Evolutionary conservation across 1,139 yeast genomes (phyloP).

Genomic region (Candida sanyaensis): DNA sequence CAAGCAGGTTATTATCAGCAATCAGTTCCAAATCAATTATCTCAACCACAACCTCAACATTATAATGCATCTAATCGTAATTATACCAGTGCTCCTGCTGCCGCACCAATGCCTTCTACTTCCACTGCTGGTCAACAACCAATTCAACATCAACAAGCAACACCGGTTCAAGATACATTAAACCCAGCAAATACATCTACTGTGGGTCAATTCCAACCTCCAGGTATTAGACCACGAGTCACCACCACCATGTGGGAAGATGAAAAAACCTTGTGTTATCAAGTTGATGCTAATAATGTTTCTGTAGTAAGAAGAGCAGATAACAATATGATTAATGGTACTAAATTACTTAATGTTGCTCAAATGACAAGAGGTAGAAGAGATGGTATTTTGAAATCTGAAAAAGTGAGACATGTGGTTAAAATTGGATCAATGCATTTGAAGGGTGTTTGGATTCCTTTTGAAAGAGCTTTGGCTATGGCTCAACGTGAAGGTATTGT

Average conservation of each 20-base stretch:
- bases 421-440: slow-evolving; percentile 56
- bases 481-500: slow-evolving; percentile 52
- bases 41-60: slow-evolving; percentile 20
- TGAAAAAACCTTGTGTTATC: slow-evolving; percentile 48
- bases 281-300: slow-evolving; percentile 47
- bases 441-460: slow-evolving; percentile 61
- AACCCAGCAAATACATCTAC: slow-evolving; percentile 30
- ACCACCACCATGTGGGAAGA: slow-evolving; percentile 52
- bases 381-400: slow-evolving; percentile 75
- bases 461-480: slow-evolving; percentile 51
- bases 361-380: slow-evolving; percentile 96
- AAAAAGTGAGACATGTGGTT: slow-evolving; percentile 45
- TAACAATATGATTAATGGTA: slow-evolving; percentile 54
- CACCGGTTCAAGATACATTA: slow-evolving; percentile 25
- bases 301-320: slow-evolving; percentile 55
- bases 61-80: slow-evolving; percentile 14
- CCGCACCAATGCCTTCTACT: slow-evolving; percentile 6
- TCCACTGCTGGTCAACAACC: slow-evolving; percentile 10
- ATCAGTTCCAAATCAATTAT: slow-evolving; percentile 18
- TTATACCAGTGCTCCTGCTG: slow-evolving; percentile 10
- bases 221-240: slow-evolving; percentile 38
- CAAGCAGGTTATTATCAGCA: slow-evolving; percentile 18
- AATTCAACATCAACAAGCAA: slow-evolving; percentile 11
- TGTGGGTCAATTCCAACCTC: slow-evolving; percentile 52
- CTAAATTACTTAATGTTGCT: slow-evolving; percentile 79